Evolutionary conservation across 2,329 filamentous ascomycete species (phyloP).

Genomic region (Waltergamsia citrina): DNA sequence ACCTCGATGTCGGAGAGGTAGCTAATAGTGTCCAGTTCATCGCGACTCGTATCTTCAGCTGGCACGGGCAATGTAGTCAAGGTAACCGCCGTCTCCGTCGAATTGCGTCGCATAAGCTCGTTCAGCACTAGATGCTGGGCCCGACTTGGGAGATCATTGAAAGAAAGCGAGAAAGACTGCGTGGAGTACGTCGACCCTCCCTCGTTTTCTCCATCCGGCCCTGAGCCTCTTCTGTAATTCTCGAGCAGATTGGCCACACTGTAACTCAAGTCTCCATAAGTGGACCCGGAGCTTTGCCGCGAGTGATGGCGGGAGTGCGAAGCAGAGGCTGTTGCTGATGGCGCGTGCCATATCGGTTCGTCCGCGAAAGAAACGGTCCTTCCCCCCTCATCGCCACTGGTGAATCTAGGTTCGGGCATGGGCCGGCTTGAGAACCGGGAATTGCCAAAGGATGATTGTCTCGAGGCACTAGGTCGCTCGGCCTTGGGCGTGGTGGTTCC

Average conservation of each 20-base stretch:
- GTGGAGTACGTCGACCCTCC: constrained; percentile 41
- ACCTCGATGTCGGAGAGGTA: constrained; percentile 75
- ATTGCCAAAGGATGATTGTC: constrained; percentile 37
- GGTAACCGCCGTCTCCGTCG: constrained; percentile 62
- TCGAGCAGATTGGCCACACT: constrained; percentile 34
- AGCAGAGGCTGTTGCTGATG: constrained; percentile 10
- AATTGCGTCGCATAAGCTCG: constrained; percentile 65
- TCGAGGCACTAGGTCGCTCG: constrained; percentile 26
- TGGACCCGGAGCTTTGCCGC: constrained; percentile 17
- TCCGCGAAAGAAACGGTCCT: constrained; percentile 57
- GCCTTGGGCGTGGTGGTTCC: constrained; percentile 13
- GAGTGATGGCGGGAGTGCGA: constrained; percentile 10
- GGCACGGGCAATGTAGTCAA: constrained; percentile 81
- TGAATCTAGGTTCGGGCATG: constrained; percentile 49
- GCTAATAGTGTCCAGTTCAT: constrained; percentile 58
- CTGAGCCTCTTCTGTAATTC: constrained; percentile 22
- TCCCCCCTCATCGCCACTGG: constrained; percentile 40
- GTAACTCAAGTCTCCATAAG: constrained; percentile 24
- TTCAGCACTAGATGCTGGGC: constrained; percentile 84
- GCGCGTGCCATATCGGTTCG: constrained; percentile 12
- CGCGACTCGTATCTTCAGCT: constrained; percentile 62
- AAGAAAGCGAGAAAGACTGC: constrained; percentile 61
- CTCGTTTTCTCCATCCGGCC: constrained; percentile 10
- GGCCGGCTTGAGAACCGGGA: constrained; percentile 54
- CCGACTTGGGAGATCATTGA: constrained; percentile 77